These are phyloP conservation scores for Bolboschoenus planiculmis DNA, from an alignment of 176 grass and related monocot species.

Conservation along the genomic window DNA sequence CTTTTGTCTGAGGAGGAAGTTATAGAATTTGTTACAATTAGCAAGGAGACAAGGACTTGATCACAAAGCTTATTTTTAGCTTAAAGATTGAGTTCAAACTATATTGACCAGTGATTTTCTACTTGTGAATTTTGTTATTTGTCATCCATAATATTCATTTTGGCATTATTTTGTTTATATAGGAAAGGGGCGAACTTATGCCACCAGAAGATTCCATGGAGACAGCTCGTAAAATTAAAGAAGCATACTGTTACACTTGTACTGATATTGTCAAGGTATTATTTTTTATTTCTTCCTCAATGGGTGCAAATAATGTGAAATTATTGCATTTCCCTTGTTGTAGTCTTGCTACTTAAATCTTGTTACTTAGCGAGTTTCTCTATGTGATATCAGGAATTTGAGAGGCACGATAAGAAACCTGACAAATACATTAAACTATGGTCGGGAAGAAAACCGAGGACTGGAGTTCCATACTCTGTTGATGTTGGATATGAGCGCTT, in stretches of 20 bases:
- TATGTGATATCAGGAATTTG: constrained; percentile 63
- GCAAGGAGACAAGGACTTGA: not conserved
- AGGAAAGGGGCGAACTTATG: constrained; percentile 99
- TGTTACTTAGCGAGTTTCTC: constrained; percentile 3
- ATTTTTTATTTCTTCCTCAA: not conserved
- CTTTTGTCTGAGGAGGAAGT: no score
- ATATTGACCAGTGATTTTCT: not conserved
- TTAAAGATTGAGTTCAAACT: not conserved
- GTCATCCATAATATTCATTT: not conserved
- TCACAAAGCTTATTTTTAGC: not conserved
- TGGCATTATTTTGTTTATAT: constrained; percentile 21
- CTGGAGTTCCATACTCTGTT: constrained; percentile 76
- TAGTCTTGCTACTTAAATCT: constrained; percentile 8
- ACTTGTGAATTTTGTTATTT: not conserved
- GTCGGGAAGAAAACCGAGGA: constrained; percentile 76
- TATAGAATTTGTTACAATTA: not conserved
- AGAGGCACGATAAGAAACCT: constrained; percentile 81
- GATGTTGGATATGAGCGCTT: constrained; percentile 97
- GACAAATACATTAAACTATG: constrained; percentile 90
- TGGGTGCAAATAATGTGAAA: constrained; percentile 1
- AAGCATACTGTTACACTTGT: constrained; percentile 87
- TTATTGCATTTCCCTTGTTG: not conserved
- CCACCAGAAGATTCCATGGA: constrained; percentile 81
- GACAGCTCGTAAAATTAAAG: constrained; percentile 87
- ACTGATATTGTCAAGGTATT: constrained; percentile 95